Conservation (phyloP, 1,284 basidiomycete species). For the Heterobasidion occidentale region DNA sequence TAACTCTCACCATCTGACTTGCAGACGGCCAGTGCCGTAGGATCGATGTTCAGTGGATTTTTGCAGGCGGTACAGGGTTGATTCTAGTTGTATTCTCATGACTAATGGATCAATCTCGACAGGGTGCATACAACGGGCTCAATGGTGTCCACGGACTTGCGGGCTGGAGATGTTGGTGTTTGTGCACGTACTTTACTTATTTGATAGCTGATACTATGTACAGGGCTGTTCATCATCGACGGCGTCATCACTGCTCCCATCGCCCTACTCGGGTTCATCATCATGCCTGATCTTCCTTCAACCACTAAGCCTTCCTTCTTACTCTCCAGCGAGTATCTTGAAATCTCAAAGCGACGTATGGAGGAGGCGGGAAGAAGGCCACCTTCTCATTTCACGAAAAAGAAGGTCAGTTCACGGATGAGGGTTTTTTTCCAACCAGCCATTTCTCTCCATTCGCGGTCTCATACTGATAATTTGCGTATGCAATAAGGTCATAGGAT, state of each 20-base stretch:
- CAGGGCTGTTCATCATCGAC: not conserved
- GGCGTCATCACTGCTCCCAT: too few relatives aligned
- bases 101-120: not conserved
- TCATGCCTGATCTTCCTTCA: conserved; percentile 24
- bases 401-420: conserved; percentile 19
- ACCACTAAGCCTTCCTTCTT: conserved; percentile 26
- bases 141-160: conserved; percentile 31
- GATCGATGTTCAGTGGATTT: conserved; percentile 27
- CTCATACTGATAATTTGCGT: not conserved
- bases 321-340: conserved; percentile 28
- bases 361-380: conserved; percentile 27
- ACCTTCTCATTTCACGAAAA: conserved; percentile 31
- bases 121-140: conserved; percentile 35
- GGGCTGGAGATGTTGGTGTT: conserved; percentile 29
- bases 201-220: not conserved
- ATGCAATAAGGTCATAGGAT: conserved; percentile 20
- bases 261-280: too few relatives aligned
- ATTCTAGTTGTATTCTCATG: not conserved
- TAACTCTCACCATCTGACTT: not conserved
- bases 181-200: not conserved
- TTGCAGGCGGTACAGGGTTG: not conserved
- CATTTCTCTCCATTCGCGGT: not conserved
- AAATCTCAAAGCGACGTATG: conserved; percentile 30
- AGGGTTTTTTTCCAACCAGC: not conserved
- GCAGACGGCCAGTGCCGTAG: conserved; percentile 30